A percentile compares a stretch with the other conserved stretches of the same genome.
phyloP scores from a whole-genome alignment of 768 basidiomycete genomes.

The Mycena metata region DNA sequence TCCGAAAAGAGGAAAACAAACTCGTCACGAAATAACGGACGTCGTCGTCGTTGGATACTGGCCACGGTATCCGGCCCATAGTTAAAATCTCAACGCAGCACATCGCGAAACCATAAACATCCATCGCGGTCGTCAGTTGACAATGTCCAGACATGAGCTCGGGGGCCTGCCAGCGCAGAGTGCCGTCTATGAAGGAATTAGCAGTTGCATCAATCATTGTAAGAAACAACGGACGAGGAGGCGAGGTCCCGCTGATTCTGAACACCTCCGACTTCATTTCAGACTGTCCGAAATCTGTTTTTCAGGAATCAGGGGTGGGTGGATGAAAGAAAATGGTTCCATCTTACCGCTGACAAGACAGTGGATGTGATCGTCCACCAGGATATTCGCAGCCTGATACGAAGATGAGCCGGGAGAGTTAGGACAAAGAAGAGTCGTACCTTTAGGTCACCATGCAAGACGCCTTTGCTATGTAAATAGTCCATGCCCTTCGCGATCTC shows the following conservation, averaged over 20 bases:
- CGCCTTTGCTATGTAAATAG: conserved; percentile 77
- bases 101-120: conserved; percentile 80
- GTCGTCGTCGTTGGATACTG: conserved; percentile 60
- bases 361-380: conserved; percentile 53
- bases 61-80: conserved; percentile 74
- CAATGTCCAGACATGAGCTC: conserved; percentile 68
- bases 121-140: conserved; percentile 65
- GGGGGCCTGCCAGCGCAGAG: conserved; percentile 78
- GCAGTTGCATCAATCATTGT: conserved; percentile 26
- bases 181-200: conserved; percentile 26
- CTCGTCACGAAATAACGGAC: conserved; percentile 67
- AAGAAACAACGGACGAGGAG: conserved; percentile 42
- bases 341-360: conserved; percentile 56
- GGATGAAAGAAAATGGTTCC: too few species aligned
- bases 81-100: conserved; percentile 74
- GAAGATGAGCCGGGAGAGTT: neutral
- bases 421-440: conserved; percentile 48
- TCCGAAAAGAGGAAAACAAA: conserved; percentile 44
- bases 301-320: too few species aligned
- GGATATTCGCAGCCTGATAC: conserved; percentile 38
- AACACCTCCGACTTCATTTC: conserved; percentile 66
- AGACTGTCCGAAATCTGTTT: conserved; percentile 68
- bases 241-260: conserved; percentile 52
- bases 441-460: conserved; percentile 88
- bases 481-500: conserved; percentile 87